Base-by-base conservation (phyloP, 768 basidiomycete species). In the Trametes coccinea region DNA sequence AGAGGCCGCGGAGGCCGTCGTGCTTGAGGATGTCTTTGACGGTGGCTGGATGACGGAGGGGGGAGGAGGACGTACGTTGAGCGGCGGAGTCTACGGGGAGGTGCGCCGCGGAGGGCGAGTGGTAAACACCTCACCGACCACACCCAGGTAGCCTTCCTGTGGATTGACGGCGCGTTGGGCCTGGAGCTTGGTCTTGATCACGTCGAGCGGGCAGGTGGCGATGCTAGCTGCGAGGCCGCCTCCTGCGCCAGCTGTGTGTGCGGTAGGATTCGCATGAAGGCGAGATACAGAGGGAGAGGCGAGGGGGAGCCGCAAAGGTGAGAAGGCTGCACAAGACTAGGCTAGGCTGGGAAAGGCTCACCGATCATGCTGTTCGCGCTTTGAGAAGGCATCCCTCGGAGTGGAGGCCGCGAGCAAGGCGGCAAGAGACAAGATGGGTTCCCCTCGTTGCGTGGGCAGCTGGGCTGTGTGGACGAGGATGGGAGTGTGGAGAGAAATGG, bases 121-220 rank as follows among this genome's bases (percentile, higher is more conserved):
- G 55, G n/a, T 59, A 44, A 67, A 53, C 47, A 56, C 67, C 70
- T 70, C 68, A 92, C 92, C 89, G 59, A 83, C 64, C 46, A 94
- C 84, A 37, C 93, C 92, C 66, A 87, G 77, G 74, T 96, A 96
- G 16, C 84, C 87, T 62, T 79, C 76, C 64, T 90, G 84, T 29
- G 90, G 90, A 37, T 79, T 81, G 29, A 87, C 75, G 16, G 82
- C 80, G 50, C 87, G 83, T 74, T 97, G 95, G n/a, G 97, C 97
- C 77, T 99, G 97, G 52, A 99, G 76, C 67, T 93, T 92, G 3
- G 97, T 99, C 81, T 98, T 99, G 76, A 99, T 82, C 58, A 99
- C 96, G 75, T 99, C 97, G 51, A 99, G 82, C 10, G 97, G 97
- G 75, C 97, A 99, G 6, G 96, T 98, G 59, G 93, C 92, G 63